A percentile compares a stretch with the other conserved stretches of the same genome.
Evolutionary conservation across 805 yeast species (phyloP).

Genomic region (Ogataea nakhonphanomensis): DNA sequence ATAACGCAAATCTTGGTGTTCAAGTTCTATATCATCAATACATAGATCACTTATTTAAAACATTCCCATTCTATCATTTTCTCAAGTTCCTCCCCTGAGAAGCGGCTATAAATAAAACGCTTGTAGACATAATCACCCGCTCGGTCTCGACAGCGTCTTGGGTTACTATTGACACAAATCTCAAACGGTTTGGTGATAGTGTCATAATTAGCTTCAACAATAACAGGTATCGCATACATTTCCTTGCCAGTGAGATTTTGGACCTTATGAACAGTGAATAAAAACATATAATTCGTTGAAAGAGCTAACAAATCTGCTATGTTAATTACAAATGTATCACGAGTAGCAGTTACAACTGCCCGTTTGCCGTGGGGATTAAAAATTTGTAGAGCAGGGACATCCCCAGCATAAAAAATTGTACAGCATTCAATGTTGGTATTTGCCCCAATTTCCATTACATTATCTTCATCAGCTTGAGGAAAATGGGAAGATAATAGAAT

Average conservation of each 20-base stretch:
- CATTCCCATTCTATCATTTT: constrained; percentile 6
- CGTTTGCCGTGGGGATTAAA: constrained; percentile 33
- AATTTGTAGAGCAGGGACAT: constrained; percentile 35
- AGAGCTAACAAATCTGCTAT: constrained; percentile 36
- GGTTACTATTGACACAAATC: constrained; percentile 18
- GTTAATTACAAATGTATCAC: constrained; percentile 35
- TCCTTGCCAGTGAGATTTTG: constrained; percentile 26
- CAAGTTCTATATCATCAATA: no score
- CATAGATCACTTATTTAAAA: no score
- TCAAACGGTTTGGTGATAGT: constrained; percentile 22
- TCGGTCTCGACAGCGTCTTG: constrained; percentile 14
- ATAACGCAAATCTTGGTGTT: no score
- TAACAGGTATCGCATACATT: constrained; percentile 27
- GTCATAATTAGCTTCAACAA: constrained; percentile 22
- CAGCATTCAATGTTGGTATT: constrained; percentile 35
- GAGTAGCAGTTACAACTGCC: constrained; percentile 33
- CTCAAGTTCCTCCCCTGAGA: constrained; percentile 8
- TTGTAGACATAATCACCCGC: constrained; percentile 19
- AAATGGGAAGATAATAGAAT: no score
- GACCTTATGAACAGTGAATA: constrained; percentile 38
- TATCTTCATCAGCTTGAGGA: constrained; percentile 27
- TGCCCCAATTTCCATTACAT: constrained; percentile 34
- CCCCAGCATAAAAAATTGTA: constrained; percentile 32
- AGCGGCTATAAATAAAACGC: constrained; percentile 16
- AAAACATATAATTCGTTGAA: constrained; percentile 33